These are phyloP conservation scores for Sugiyamaella mastotermitis DNA, from an alignment of 805 yeast species.

Conservation along the genomic window DNA sequence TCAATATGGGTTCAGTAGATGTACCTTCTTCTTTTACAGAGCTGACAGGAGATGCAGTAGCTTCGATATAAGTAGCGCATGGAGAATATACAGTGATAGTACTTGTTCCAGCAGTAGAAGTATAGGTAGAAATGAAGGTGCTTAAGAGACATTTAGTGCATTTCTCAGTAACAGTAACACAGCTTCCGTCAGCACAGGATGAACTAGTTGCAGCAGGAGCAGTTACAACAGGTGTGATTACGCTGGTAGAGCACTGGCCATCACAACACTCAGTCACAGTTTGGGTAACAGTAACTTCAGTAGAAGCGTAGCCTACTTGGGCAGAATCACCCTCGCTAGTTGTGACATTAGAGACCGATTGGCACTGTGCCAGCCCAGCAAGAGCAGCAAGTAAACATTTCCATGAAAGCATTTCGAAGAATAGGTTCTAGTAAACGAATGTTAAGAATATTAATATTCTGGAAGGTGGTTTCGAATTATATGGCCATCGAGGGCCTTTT, in stretches of 20 bases:
- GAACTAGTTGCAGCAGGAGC: slow-evolving; percentile 14
- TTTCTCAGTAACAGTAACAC: slow-evolving; percentile 5
- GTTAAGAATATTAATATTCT: no score
- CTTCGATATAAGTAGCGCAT: slow-evolving; percentile 14
- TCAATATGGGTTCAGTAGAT: no score
- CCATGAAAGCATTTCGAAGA: no score
- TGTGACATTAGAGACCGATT: no score
- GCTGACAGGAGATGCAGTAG: no score
- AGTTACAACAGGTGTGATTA: slow-evolving; percentile 9
- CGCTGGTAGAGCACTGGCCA: slow-evolving; percentile 13
- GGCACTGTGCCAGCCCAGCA: no score
- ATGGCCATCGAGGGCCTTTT: no score
- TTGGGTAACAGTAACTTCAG: slow-evolving; percentile 18
- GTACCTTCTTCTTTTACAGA: no score
- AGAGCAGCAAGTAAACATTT: no score
- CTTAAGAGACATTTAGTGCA: slow-evolving; percentile 11
- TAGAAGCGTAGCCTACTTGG: not conserved
- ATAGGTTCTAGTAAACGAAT: no score
- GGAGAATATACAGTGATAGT: slow-evolving; percentile 18
- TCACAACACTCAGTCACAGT: slow-evolving; percentile 17
- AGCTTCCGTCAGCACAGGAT: slow-evolving; percentile 10
- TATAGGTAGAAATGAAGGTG: slow-evolving; percentile 11
- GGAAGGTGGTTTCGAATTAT: no score
- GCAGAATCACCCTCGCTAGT: not conserved
- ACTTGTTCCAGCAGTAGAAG: slow-evolving; percentile 9